Base-by-base conservation (phyloP, 495 filamentous ascomycete species). In the Podospora bellae-mahoneyi region DNA sequence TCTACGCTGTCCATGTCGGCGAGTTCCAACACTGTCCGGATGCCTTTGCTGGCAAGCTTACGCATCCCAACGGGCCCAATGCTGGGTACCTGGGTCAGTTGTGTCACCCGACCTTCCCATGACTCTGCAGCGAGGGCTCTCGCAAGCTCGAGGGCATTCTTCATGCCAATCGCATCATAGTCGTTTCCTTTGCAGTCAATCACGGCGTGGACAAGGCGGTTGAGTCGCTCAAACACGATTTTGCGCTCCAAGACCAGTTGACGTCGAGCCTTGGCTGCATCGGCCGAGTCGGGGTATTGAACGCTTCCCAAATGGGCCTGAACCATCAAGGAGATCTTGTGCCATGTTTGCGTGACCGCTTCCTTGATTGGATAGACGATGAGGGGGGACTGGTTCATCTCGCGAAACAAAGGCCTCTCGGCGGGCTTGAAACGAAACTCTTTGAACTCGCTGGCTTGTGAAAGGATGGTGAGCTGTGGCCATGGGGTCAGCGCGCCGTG, bases 241-340 rank as follows among this genome's bases (percentile, higher is more conserved):
- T 60, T 78, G 71, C 88, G 91, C n/a, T 97, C 93, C 62, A 87
- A 84, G 19, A 84, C 77, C 64, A 91, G 86, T 55, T 90, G 84
- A 18, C 82, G 80, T 60, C 83, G 88, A 66, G 88, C 82, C 62
- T 88, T 90, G 15, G 81, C 78, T 27, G 84, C 84, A 30, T 89
- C 85, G 27, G 90, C 85, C 2, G 87, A 85, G 44, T 78, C 81
- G 1, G 91, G 89, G 39, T 90, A 86, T 2, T 97, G 92, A 13
- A 93, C 81, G 48, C 83, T 85, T 13, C 92, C 91, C 10, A 99
- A 88, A 65, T 92, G 87, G 16, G 84, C 84, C 78, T 99, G 96
- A 10, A 97, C 83, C 53, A 98, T 84, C 16, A 99, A 80, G 26
- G 89, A 95, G n/a, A 92, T 84, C 71, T 99, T 99, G 76, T 98